A percentile compares a stretch with the other conserved stretches of the same genome.
These are phyloP conservation scores for Podospora anserina DNA, from an alignment of 495 filamentous ascomycete species.

Conservation along the genomic window DNA sequence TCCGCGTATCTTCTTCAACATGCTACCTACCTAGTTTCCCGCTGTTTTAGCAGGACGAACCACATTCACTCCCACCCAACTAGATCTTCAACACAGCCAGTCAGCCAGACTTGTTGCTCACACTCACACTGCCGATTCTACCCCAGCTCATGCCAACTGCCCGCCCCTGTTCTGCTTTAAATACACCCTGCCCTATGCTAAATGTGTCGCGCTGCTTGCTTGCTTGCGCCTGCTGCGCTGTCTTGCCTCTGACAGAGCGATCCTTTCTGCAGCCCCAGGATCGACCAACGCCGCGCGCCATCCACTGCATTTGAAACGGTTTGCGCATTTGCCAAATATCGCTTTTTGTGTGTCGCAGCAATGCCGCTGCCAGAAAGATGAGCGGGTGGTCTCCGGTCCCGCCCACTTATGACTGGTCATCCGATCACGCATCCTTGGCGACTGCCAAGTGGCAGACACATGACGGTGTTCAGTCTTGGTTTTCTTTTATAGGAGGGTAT, in stretches of 20 bases:
- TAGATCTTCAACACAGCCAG: background rate
- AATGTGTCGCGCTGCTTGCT: background rate
- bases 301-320: background rate
- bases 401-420: background rate
- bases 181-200: background rate
- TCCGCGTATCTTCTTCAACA: background rate
- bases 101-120: too few species aligned
- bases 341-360: conserved; percentile 1
- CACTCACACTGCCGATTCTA: background rate
- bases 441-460: background rate
- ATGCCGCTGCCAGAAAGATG: background rate
- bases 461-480: background rate
- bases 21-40: background rate
- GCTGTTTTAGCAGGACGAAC: background rate
- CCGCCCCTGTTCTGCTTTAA: background rate
- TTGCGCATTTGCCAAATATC: conserved; percentile 10
- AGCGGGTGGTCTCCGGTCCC: background rate
- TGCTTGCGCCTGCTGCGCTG: background rate
- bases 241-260: background rate
- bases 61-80: background rate
- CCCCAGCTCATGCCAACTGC: background rate
- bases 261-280: conserved; percentile 1
- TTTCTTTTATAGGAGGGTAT: background rate
- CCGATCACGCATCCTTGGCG: background rate
- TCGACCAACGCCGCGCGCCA: background rate